Evolutionary conservation across 345 rosid genomes (phyloP).

Genomic region (Heritiera littoralis): DNA sequence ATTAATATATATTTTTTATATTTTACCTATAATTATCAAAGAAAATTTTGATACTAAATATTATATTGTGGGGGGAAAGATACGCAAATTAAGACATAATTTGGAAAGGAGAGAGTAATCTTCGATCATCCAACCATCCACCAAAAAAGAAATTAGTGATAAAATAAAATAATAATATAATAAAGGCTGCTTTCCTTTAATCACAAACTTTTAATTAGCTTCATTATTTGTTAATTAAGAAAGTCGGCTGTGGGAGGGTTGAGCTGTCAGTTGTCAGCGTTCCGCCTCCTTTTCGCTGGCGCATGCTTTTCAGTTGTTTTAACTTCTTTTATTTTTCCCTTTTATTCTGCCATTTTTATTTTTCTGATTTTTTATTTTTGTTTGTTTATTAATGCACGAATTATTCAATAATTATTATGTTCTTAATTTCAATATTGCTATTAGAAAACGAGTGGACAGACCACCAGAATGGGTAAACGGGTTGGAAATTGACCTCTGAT

Average conservation of each 20-base stretch:
- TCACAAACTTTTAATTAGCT: conserved; percentile 18
- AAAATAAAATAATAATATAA: too few species aligned
- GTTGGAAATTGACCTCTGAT: conserved; percentile 15
- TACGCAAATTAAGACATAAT: too few species aligned
- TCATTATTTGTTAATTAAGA: conserved; percentile 22
- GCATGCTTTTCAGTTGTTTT: conserved; percentile 4
- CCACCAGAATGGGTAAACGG: neutral
- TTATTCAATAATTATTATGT: neutral
- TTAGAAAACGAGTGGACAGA: neutral
- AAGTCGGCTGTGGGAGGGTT: conserved; percentile 37
- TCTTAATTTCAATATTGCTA: too few species aligned
- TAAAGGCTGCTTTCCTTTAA: too few species aligned
- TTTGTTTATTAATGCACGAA: neutral
- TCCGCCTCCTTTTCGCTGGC: conserved; percentile 29
- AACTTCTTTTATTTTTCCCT: neutral
- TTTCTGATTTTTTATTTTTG: too few species aligned
- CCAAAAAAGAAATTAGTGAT: too few species aligned
- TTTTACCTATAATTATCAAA: too few species aligned
- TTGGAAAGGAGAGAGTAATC: too few species aligned
- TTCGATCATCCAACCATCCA: too few species aligned
- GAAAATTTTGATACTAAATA: too few species aligned
- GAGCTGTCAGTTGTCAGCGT: conserved; percentile 47
- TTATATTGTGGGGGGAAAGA: too few species aligned
- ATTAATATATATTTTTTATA: too few species aligned
- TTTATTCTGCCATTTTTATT: neutral